A percentile compares a stretch with the other conserved stretches of the same genome.
Evolutionary conservation across 164 flowering plant genomes (phyloP).

Genomic region (Magnolia kwangsiensis): DNA sequence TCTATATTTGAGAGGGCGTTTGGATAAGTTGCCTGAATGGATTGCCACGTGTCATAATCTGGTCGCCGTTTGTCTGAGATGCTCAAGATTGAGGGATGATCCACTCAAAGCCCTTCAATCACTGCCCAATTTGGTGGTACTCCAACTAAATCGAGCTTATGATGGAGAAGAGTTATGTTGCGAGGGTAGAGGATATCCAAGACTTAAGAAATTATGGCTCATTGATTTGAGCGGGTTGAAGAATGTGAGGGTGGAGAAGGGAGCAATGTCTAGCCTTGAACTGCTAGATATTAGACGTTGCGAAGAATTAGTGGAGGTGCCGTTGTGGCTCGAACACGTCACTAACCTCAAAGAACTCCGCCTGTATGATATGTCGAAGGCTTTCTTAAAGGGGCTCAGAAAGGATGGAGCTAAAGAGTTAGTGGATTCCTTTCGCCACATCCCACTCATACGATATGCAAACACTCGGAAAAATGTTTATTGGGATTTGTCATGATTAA

Average conservation of each 20-base stretch:
- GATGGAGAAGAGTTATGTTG: not conserved
- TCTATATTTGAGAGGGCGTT: constrained; percentile 1
- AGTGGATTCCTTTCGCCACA: too few relatives aligned
- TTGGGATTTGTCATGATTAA: constrained; percentile 48
- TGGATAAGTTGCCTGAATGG: constrained; percentile 1
- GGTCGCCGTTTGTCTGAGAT: not conserved
- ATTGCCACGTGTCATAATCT: constrained; percentile 1
- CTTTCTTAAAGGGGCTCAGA: too few relatives aligned
- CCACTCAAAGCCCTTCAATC: not conserved
- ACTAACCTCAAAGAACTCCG: not conserved
- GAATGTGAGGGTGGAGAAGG: not conserved
- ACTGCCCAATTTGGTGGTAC: constrained; percentile 2
- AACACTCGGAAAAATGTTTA: constrained; percentile 32
- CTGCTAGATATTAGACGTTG: not conserved
- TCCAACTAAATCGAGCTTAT: constrained; percentile 1
- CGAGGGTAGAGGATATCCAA: not conserved
- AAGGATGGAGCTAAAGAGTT: too few relatives aligned
- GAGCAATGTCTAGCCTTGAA: not conserved
- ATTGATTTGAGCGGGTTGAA: not conserved
- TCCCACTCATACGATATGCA: too few relatives aligned
- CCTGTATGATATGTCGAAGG: not conserved
- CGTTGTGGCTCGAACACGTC: not conserved
- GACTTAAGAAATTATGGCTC: not conserved
- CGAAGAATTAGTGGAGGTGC: not conserved
- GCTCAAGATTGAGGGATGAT: constrained; percentile 10